Evolutionary conservation across 2,329 filamentous ascomycete species (phyloP).

Genomic region (Dothidotthia symphoricarpi): DNA sequence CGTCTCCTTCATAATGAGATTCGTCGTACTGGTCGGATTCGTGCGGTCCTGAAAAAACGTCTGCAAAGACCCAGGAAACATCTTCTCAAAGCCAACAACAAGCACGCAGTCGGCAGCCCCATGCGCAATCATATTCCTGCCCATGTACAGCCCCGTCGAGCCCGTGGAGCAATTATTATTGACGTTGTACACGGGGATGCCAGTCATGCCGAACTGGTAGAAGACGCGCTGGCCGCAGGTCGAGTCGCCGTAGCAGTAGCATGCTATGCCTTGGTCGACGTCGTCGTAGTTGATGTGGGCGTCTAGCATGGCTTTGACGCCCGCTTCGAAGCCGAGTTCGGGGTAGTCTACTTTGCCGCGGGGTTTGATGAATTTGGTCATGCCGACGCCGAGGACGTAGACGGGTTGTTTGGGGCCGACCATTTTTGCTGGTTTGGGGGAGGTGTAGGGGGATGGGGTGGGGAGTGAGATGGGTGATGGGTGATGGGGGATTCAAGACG

Average conservation of each 20-base stretch:
- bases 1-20: slow-evolving; percentile 78
- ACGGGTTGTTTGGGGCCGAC: slow-evolving; percentile 54
- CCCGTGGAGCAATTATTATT: slow-evolving; percentile 99
- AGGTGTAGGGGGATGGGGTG: not conserved
- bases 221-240: slow-evolving; percentile 96
- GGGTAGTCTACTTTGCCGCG: slow-evolving; percentile 92
- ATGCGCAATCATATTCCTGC: slow-evolving; percentile 71
- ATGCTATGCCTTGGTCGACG: slow-evolving; percentile 91
- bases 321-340: slow-evolving; percentile 89
- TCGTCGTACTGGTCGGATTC: slow-evolving; percentile 71
- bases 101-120: slow-evolving; percentile 85
- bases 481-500: too few relatives aligned
- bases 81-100: slow-evolving; percentile 96
- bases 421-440: slow-evolving; percentile 45
- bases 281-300: slow-evolving; percentile 95
- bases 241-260: slow-evolving; percentile 95
- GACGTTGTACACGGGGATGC: slow-evolving; percentile 95
- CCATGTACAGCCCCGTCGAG: slow-evolving; percentile 86
- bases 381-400: slow-evolving; percentile 95
- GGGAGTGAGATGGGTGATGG: not conserved
- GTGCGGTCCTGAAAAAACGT: slow-evolving; percentile 80
- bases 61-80: slow-evolving; percentile 87
- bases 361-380: slow-evolving; percentile 99
- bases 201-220: slow-evolving; percentile 97
- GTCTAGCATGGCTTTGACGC: slow-evolving; percentile 77